A percentile compares a stretch with the other conserved stretches of the same genome.
phyloP scores from a whole-genome alignment of 768 basidiomycete genomes.

The Boletus speciosus region DNA sequence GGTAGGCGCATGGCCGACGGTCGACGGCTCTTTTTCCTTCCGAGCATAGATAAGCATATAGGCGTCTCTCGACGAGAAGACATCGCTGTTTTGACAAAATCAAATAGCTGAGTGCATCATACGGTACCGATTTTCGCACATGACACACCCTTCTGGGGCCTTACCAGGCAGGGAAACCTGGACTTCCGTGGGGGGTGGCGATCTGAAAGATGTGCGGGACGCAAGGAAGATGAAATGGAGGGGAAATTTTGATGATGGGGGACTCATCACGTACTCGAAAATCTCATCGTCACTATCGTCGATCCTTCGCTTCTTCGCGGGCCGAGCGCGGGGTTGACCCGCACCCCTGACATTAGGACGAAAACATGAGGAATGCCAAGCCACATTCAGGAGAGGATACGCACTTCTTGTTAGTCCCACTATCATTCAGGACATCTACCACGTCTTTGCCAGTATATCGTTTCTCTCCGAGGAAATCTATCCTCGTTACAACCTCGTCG shows the following conservation, averaged over 20 bases:
- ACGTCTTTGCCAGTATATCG: conserved; percentile 29
- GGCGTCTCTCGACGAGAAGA: conserved; percentile 75
- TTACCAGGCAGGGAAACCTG: conserved; percentile 24
- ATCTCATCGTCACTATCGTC: conserved; percentile 59
- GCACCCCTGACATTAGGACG: conserved; percentile 15
- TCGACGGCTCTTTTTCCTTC: conserved; percentile 25
- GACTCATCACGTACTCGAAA: conserved; percentile 26
- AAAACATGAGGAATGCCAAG: not conserved
- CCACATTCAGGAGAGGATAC: conserved; percentile 6
- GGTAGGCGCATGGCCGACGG: conserved; percentile 13
- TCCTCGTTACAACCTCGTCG: conserved; percentile 77
- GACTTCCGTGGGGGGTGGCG: conserved; percentile 16
- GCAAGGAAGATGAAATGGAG: conserved; percentile 17
- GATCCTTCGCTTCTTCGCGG: conserved; percentile 48
- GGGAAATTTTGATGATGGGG: conserved; percentile 11
- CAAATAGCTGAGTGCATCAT: conserved; percentile 19
- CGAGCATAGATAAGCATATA: conserved; percentile 93
- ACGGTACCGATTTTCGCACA: conserved; percentile 60
- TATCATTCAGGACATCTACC: conserved; percentile 25
- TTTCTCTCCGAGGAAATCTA: conserved; percentile 52
- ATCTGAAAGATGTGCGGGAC: conserved; percentile 16
- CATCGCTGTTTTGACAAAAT: conserved; percentile 35
- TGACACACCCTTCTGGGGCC: conserved; percentile 70
- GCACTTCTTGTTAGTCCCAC: conserved; percentile 27
- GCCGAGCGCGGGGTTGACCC: conserved; percentile 36